Percentiles rank a stretch among this genome's conserved stretches.
phyloP scores from a whole-genome alignment of 2,329 filamentous ascomycete species.

The Capronia americana region DNA sequence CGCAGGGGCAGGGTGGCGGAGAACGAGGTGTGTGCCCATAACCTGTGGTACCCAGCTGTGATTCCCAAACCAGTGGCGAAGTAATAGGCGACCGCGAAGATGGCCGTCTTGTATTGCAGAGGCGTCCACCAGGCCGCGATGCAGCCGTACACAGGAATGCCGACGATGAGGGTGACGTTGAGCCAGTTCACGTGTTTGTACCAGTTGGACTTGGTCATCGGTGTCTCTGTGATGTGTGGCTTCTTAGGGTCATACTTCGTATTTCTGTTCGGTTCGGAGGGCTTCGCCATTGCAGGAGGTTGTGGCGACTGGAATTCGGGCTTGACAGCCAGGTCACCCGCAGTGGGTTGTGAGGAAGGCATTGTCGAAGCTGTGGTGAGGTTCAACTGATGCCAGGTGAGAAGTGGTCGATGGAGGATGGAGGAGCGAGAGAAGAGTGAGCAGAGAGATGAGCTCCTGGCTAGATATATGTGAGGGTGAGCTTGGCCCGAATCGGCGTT shows the following conservation, averaged over 20 bases:
- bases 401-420: constrained; percentile 16
- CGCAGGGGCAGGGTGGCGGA: constrained; percentile 76
- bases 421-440: constrained; percentile 8
- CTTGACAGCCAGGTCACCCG: constrained; percentile 57
- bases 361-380: constrained; percentile 44
- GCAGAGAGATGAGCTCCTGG: background rate
- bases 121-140: constrained; percentile 80
- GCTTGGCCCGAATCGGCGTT: constrained; percentile 9
- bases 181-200: constrained; percentile 94
- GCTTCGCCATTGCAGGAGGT: constrained; percentile 55
- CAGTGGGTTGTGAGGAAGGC: constrained; percentile 60
- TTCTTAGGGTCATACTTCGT: constrained; percentile 69
- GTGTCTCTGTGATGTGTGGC: constrained; percentile 82
- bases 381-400: constrained; percentile 23
- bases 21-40: constrained; percentile 87
- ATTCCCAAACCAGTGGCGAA: constrained; percentile 83
- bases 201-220: constrained; percentile 83
- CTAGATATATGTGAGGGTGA: constrained; percentile 6
- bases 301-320: constrained; percentile 54
- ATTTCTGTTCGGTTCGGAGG: constrained; percentile 60
- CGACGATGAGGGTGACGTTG: constrained; percentile 80
- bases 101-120: constrained; percentile 70
- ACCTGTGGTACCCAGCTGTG: constrained; percentile 78
- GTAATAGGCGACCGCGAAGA: constrained; percentile 80
- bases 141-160: constrained; percentile 76